Base-by-base conservation (phyloP, 1,139 yeast genomes). In the Yamadazyma epiphylla region DNA sequence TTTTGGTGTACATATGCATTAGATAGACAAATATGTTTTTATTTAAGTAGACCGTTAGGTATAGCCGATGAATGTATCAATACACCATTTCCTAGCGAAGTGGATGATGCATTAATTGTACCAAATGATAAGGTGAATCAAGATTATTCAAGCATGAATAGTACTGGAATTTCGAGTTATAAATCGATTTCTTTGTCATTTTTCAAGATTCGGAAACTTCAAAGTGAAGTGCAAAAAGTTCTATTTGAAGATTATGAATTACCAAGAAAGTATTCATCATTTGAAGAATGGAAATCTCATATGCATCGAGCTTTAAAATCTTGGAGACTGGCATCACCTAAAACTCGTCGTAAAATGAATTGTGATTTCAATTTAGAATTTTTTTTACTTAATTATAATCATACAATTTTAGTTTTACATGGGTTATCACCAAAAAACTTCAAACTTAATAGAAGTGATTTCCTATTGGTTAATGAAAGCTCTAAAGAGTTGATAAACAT, bases 1-100 rank as follows among this genome's bases (percentile, higher is more conserved):
- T 87, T 88, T 45, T 88, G 96, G 96, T 83, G 95, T 51, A 78
- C 91, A 0, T 88, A 87, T 53, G 73, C 89, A 1, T 58, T 88
- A 29, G 96, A 88, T 51, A 59, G 96, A 21, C 89, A 82, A 46
- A 73, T 81, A 8, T 80, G 88, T 49, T 77, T 81, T 35, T 81
- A 81, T 47, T 55, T 81, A 35, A 85, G 84, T 6, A 59, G 88
- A 29, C 89, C 89, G 0, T 77, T 80, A 41, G 87, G 88, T 0
- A 78, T 82, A 1, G 84, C 88, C 0, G 89, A 82, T 44, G 85
- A 78, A 38, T 69, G 76, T 32, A 73, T 82, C 20, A 66, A 74
- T 31, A 73, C 81, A 2, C 71, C 71, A 24, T 83, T 79, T 47
- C 95, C 95, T 0, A 71, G 82, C n/a, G 68, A 68, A 23, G 56